These are phyloP conservation scores for Pythium utonaiense DNA, from an alignment of 352 stramenopile species.

Conservation along the genomic window DNA sequence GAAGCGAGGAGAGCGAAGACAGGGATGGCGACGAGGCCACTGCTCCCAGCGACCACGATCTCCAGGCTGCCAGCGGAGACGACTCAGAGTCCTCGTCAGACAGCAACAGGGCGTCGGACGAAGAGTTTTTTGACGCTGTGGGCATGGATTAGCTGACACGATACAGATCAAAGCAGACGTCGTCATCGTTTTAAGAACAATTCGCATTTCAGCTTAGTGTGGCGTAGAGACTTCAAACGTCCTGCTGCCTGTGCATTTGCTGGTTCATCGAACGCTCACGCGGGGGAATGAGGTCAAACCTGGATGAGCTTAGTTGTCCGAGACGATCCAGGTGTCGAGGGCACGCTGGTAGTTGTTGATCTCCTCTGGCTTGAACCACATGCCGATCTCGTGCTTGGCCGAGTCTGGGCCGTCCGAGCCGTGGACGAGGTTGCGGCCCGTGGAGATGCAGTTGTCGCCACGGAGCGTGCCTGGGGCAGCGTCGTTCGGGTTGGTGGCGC, in stretches of 20 bases:
- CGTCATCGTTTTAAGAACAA: neutral
- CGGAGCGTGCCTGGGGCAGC: constrained; percentile 92
- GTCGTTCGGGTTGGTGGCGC: constrained; percentile 93
- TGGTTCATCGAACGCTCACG: neutral
- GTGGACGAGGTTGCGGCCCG: constrained; percentile 92
- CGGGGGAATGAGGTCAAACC: neutral
- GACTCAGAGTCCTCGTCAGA: constrained; percentile 6
- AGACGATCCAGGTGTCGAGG: constrained; percentile 86
- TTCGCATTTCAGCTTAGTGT: neutral
- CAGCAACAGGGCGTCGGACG: neutral
- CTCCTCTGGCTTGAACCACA: constrained; percentile 92
- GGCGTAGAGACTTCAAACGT: neutral
- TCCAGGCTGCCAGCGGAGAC: neutral
- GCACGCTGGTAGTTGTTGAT: constrained; percentile 89
- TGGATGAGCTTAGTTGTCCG: constrained; percentile 72
- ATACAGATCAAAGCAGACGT: neutral
- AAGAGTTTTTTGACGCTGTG: constrained; percentile 1
- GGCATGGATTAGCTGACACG: constrained; percentile 6
- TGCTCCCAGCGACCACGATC: neutral
- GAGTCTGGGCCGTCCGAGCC: constrained; percentile 90
- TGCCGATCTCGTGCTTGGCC: constrained; percentile 91
- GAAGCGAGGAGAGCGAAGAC: neutral
- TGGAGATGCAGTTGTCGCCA: constrained; percentile 92
- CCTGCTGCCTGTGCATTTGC: neutral
- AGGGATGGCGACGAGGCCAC: neutral